These are phyloP conservation scores for Basipetospora chlamydospora DNA, from an alignment of 2,329 filamentous ascomycete genomes.

Conservation along the genomic window DNA sequence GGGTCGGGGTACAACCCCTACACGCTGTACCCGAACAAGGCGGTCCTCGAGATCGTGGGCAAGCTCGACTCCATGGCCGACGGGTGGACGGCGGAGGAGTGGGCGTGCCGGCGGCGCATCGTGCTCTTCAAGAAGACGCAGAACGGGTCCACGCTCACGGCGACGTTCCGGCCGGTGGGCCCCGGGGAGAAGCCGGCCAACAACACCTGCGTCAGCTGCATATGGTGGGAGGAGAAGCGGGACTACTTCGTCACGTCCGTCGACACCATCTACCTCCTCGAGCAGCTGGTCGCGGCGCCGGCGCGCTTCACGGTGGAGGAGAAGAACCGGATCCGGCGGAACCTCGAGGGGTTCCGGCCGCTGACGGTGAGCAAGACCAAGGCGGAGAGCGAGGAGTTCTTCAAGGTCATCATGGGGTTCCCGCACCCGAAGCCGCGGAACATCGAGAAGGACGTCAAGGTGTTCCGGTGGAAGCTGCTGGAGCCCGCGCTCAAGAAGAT, in stretches of 20 bases:
- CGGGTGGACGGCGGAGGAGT: constrained; percentile 73
- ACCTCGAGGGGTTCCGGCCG: constrained; percentile 86
- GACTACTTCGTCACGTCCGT: constrained; percentile 93
- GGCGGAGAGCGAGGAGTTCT: constrained; percentile 86
- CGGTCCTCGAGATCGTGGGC: constrained; percentile 68
- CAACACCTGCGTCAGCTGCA: constrained; percentile 93
- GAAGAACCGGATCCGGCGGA: constrained; percentile 94
- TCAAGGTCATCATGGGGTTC: constrained; percentile 98
- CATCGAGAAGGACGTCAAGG: constrained; percentile 98
- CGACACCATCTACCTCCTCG: constrained; percentile 88
- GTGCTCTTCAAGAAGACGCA: constrained; percentile 81
- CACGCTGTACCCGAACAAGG: constrained; percentile 70
- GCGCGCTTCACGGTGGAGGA: constrained; percentile 88
- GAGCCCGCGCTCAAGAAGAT: constrained; percentile 88
- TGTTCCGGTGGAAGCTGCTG: constrained; percentile 92
- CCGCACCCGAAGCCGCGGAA: constrained; percentile 89
- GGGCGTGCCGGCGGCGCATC: constrained; percentile 62
- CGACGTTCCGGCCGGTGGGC: constrained; percentile 65
- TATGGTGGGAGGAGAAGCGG: constrained; percentile 84
- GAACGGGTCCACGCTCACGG: constrained; percentile 64
- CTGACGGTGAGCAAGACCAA: constrained; percentile 89
- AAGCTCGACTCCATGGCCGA: constrained; percentile 74
- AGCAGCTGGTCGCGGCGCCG: constrained; percentile 64
- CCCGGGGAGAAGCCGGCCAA: constrained; percentile 66
- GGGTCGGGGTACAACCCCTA: constrained; percentile 55